Conservation (phyloP, 176 grass and related monocot species). For the Eragrostis nindensis region DNA sequence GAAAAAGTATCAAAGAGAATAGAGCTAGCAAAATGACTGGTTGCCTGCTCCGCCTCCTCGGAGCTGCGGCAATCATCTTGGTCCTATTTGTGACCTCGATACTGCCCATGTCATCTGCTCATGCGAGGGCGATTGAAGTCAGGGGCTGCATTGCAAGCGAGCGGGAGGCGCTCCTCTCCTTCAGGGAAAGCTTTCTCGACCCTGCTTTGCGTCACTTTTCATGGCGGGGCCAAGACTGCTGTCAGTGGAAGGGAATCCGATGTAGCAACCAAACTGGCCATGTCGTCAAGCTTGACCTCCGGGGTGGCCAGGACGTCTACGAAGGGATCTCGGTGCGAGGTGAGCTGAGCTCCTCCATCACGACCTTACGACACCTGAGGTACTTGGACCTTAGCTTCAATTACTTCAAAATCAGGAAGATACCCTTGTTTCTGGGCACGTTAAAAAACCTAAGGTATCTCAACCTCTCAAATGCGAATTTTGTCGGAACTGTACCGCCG, state of each 20-base stretch:
- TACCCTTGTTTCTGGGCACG: not conserved
- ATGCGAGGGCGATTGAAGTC: not conserved
- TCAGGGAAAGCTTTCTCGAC: not conserved
- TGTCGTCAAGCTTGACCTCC: not conserved
- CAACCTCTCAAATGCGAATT: not conserved
- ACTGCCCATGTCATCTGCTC: not conserved
- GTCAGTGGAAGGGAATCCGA: not conserved
- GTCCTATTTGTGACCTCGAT: not conserved
- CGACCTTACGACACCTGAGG: not conserved
- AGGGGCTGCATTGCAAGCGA: not conserved
- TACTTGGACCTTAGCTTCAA: not conserved
- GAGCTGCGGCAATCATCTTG: not conserved
- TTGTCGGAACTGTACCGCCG: not conserved
- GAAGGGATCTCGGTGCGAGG: not conserved
- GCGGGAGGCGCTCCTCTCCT: constrained; percentile 9
- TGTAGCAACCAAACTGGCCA: not conserved
- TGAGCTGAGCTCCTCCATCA: not conserved
- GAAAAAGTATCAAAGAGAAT: not conserved
- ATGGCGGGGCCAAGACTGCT: not conserved
- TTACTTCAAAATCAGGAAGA: not conserved
- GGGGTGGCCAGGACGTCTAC: not conserved
- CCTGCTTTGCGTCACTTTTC: not conserved
- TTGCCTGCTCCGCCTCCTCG: not conserved
- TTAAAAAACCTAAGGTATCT: not conserved
- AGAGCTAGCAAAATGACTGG: not conserved